Conservation (phyloP, 2,329 filamentous ascomycete genomes). For the Botrytis sinoallii region DNA sequence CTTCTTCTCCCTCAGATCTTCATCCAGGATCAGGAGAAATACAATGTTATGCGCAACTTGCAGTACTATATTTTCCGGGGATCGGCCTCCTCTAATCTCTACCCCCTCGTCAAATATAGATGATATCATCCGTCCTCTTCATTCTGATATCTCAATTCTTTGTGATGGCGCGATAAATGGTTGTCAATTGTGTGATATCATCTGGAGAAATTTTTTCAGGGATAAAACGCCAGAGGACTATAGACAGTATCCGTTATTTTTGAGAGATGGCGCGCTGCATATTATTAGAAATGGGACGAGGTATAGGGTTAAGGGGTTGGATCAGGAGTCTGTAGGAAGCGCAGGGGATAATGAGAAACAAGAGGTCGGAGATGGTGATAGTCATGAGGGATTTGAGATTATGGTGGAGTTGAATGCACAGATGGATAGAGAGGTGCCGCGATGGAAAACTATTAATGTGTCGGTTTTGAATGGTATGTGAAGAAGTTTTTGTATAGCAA, state of each 20-base stretch:
- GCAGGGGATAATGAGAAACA: background rate
- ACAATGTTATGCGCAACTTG: background rate
- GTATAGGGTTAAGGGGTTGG: background rate
- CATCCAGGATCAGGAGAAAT: background rate
- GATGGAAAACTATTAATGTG: background rate
- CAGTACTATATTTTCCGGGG: background rate
- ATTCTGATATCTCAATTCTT: background rate
- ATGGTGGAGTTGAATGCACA: background rate
- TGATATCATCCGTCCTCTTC: background rate
- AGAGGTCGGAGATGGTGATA: background rate
- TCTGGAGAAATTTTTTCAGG: background rate
- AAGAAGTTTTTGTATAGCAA: background rate
- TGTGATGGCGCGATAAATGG: background rate
- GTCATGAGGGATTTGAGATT: background rate
- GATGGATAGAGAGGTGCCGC: background rate
- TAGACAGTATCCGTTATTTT: background rate
- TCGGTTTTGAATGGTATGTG: background rate
- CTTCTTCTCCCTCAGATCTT: background rate
- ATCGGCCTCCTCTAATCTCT: background rate
- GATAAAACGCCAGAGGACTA: background rate
- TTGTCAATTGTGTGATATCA: background rate
- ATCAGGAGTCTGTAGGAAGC: background rate
- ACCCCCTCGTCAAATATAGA: background rate
- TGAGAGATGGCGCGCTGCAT: background rate
- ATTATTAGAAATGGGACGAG: background rate